phyloP scores from a whole-genome alignment of 495 filamentous ascomycete species.

The Xylaria scruposa region DNA sequence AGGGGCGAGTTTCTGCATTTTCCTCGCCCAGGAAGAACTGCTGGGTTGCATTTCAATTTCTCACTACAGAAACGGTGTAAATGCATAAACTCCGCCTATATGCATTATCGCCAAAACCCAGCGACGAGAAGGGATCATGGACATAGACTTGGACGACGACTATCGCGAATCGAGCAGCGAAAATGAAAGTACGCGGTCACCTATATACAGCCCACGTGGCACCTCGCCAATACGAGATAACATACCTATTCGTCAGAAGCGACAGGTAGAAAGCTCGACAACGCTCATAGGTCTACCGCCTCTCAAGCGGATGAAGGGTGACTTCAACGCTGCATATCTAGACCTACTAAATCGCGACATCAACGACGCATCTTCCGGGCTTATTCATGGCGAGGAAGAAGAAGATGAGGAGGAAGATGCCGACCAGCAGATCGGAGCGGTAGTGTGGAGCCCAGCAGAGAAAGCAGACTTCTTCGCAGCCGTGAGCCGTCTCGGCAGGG shows the following conservation, averaged over 20 bases:
- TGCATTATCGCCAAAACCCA: conserved; percentile 10
- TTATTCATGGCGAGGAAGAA: conserved; percentile 31
- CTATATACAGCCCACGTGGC: background rate
- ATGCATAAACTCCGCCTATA: conserved; percentile 16
- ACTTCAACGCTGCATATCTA: conserved; percentile 62
- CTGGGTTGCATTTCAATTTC: background rate
- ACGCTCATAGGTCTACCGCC: conserved; percentile 23
- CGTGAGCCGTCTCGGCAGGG: conserved; percentile 66
- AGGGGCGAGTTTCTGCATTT: background rate
- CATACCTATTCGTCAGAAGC: conserved; percentile 18
- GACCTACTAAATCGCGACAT: conserved; percentile 65
- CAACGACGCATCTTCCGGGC: conserved; percentile 44
- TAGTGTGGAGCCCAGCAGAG: conserved; percentile 72
- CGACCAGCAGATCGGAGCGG: conserved; percentile 65
- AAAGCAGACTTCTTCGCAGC: conserved; percentile 72
- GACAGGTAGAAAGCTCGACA: conserved; percentile 21
- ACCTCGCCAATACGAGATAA: conserved; percentile 11
- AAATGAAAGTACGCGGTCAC: background rate
- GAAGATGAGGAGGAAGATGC: conserved; percentile 3
- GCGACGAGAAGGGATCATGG: conserved; percentile 16
- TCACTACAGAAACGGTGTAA: conserved; percentile 2
- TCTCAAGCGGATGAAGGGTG: conserved; percentile 42
- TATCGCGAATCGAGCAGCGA: conserved; percentile 15
- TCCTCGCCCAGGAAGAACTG: background rate
- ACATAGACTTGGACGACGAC: conserved; percentile 20